Evolutionary conservation across 257 asterid genomes (phyloP), one percentile per base, ranked within the genome.

Genomic region (Hygrophila difformis): DNA sequence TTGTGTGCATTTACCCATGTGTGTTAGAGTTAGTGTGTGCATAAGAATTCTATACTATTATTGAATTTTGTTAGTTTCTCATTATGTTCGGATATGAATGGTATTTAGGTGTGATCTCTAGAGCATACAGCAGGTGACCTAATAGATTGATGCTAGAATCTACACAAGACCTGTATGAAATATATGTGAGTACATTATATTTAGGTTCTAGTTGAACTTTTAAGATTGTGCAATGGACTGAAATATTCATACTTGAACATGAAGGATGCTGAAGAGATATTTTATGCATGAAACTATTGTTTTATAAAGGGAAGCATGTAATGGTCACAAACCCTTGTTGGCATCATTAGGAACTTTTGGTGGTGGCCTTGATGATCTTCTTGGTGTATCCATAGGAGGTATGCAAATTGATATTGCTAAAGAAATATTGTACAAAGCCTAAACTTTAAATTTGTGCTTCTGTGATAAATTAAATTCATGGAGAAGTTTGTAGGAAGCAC

Each of bases 311-410:
- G 94, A 81, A 59, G 66, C 94, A 34, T 68, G 76, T 61, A 71
- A 77, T 48, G 85, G 87, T 16, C 95, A 88, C 67, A 59, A 66
- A 53, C 69, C 63, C 61, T 88, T 88, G 60, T 95, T 89, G 3
- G 91, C 84, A 53, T 70, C 94, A 36, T 54, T 88, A 67, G 98
- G 85, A 72, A 83, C 93, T 45, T 89, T 89, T 67, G 89, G 88
- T 55, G 98, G 94, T 60, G 94, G 86, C 51, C 81, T 73, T 44
- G 98, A 89, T 55, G 98, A 89, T 64, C 93, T 93, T 55, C 72
- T 89, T 28, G 86, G 96, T 8, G 92, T 85, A 38, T 82, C 98
- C 8, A 62, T 89, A 5, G 98, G 98, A 77, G 98, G 96, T 82
- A 62, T 38, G 45, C 42, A 17, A 55, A 50, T 39, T 62, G 60